These are phyloP conservation scores for Fusarium multiceps DNA, from an alignment of 2,329 filamentous ascomycete genomes.

Conservation along the genomic window DNA sequence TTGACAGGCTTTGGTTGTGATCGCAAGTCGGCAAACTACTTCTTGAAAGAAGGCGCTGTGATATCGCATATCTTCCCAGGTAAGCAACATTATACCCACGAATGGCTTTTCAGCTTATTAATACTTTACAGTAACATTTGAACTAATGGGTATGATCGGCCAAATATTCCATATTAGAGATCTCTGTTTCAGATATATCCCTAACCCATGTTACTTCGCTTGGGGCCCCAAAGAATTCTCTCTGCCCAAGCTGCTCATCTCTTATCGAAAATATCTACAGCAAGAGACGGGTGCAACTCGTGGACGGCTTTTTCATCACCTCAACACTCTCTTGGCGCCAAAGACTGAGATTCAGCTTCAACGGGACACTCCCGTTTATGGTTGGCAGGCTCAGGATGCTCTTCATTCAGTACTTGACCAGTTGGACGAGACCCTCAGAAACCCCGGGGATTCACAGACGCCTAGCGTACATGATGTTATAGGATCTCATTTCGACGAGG, in stretches of 20 bases:
- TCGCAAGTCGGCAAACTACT: conserved; percentile 9
- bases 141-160: conserved; percentile 18
- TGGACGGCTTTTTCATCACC: neutral
- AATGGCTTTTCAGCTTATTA: neutral
- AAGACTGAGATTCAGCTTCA: neutral
- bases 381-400: conserved; percentile 12
- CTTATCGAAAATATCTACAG: neutral
- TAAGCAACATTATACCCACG: neutral
- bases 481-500: conserved; percentile 11
- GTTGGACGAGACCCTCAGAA: neutral
- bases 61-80: conserved; percentile 18
- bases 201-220: conserved; percentile 20
- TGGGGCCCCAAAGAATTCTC: conserved; percentile 9
- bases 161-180: conserved; percentile 24
- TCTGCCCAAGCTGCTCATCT: neutral
- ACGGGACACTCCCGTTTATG: neutral
- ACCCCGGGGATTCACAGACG: fast-evolving
- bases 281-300: neutral
- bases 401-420: conserved; percentile 8
- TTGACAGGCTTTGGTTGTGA: conserved; percentile 3
- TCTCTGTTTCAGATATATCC: conserved; percentile 25
- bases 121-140: conserved; percentile 3
- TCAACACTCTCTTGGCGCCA: neutral
- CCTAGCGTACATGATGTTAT: neutral
- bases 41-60: conserved; percentile 9